Base-by-base conservation (phyloP, 2,329 filamentous ascomycete species). In the Mycosphaerelloides madeirae region DNA sequence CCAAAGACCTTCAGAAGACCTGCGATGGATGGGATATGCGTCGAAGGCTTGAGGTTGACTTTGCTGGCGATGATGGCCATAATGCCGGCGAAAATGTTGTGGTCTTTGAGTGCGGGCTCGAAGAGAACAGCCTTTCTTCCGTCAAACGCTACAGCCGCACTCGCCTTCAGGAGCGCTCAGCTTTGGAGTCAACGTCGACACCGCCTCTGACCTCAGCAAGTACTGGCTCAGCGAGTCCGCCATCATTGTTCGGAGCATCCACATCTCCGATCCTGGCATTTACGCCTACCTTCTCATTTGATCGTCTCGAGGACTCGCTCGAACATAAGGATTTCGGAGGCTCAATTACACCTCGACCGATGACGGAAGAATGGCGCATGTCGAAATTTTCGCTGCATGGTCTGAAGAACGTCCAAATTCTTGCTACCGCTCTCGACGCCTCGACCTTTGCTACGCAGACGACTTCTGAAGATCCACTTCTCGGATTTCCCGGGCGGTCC, bases 11-110 rank as follows among this genome's bases (percentile, higher is more conserved):
- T 63, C 81, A 83, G 16, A 83, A 82, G 57, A 73, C 80, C 1
- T 97, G 86, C 59, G 71, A 85, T 46, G 85, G 85, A 2, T 97
- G 93, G 91, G 87, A 97, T 59, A 97, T 97, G 90, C 81, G 81
- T 41, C 80, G 89, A 48, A 81, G 74, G 50, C 71, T 97, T 2
- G 84, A 93, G 57, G 87, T 95, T 2, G 93, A 98, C 61, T 97
- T 96, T 67, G 85, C 85, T 31, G 81, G 80, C 15, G 87, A 90
- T 53, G 85, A 93, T 66, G 79, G 80, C n/a, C 72, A 79, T 43
- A 79, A 82, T 38, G 83, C 82, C 19, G 89, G 89, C 15, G 91
- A 96, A 65, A 77, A 75, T 13, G 71, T 95, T 31, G 74, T 94
- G 19, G 76, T 95, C 2, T 75, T 96, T 36, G 75, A 80, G 28